Percentiles rank a stretch among this genome's conserved stretches.
Conservation (phyloP, 169 alveolate species). For the Cryptosporidium viatorum region DNA sequence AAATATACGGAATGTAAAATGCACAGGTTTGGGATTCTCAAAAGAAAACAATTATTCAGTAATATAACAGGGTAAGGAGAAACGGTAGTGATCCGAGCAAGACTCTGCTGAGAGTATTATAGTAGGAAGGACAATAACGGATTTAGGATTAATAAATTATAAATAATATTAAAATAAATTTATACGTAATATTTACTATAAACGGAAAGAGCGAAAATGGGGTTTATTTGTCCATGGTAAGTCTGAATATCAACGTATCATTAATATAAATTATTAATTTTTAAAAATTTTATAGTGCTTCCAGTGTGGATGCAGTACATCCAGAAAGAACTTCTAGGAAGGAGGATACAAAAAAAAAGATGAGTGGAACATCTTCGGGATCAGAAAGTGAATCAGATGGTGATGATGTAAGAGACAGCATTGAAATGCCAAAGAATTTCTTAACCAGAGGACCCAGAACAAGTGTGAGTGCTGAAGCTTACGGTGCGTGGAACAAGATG, state of each 20-base stretch:
- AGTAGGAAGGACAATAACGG: conserved; percentile 11
- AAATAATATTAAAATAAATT: background rate
- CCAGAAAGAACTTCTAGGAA: background rate
- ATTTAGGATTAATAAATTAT: conserved; percentile 3
- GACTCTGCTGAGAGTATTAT: background rate
- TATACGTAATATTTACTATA: background rate
- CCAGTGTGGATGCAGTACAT: conserved; percentile 17
- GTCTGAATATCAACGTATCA: conserved; percentile 1
- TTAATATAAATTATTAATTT: background rate
- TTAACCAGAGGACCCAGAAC: conserved; percentile 78
- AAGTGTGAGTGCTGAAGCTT: conserved; percentile 93
- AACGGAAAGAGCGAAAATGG: conserved; percentile 25
- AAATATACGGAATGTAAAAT: conserved; percentile 37
- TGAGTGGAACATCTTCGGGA: conserved; percentile 21
- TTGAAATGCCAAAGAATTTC: conserved; percentile 54
- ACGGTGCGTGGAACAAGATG: conserved; percentile 92
- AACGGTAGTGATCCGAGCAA: background rate
- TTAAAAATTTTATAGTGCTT: conserved; percentile 13
- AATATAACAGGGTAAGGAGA: conserved; percentile 10
- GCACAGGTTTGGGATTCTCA: conserved; percentile 11
- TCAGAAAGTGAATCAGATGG: conserved; percentile 71
- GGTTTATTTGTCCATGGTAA: conserved; percentile 73
- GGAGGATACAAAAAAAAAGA: conserved; percentile 23
- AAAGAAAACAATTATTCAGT: background rate
- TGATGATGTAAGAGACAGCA: conserved; percentile 49